Conservation (phyloP, 495 filamentous ascomycete genomes). For the Physcia stellaris region DNA sequence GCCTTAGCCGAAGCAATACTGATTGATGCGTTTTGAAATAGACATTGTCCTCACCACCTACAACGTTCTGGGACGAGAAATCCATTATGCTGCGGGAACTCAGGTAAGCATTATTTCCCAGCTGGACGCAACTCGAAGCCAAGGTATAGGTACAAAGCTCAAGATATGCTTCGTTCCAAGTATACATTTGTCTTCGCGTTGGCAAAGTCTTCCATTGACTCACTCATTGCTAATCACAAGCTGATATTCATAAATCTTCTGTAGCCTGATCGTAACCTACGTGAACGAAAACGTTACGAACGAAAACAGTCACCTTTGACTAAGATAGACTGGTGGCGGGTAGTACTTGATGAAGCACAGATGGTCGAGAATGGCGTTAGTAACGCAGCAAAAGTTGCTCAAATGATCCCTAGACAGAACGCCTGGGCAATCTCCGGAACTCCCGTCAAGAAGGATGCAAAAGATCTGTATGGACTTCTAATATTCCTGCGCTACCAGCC, state of each 20-base stretch:
- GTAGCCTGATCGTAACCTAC: slow-evolving; percentile 50
- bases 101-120: no score
- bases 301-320: slow-evolving; percentile 61
- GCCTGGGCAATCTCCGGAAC: slow-evolving; percentile 93
- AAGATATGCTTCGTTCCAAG: no score
- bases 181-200: no score
- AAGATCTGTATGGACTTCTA: slow-evolving; percentile 54
- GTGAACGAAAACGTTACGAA: slow-evolving; percentile 52
- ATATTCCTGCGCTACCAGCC: slow-evolving; percentile 71
- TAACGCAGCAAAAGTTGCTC: slow-evolving; percentile 67
- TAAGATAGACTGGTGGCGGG: slow-evolving; percentile 76
- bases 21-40: no score
- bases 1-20: no score
- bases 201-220: no score
- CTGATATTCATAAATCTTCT: no score
- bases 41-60: slow-evolving; percentile 81
- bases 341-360: slow-evolving; percentile 90
- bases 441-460: slow-evolving; percentile 65
- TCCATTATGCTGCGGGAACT: slow-evolving; percentile 62
- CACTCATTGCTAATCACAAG: no score
- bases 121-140: no score
- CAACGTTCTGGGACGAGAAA: slow-evolving; percentile 57
- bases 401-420: slow-evolving; percentile 67
- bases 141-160: no score
- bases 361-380: slow-evolving; percentile 84